Conservation (phyloP, 1,284 basidiomycete species). For the Marasmius fiardii region DNA sequence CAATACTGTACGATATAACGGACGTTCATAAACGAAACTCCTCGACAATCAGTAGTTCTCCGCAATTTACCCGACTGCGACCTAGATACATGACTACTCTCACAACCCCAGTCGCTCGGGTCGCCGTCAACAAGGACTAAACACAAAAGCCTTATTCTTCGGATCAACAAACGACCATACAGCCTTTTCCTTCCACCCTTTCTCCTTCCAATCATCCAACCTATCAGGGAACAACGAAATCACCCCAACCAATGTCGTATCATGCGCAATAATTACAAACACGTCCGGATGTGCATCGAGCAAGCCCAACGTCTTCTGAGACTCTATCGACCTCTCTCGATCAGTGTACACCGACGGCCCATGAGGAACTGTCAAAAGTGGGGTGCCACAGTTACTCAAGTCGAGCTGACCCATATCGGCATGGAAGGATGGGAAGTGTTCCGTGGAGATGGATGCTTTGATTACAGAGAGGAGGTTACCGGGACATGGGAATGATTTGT, state of each 20-base stretch:
- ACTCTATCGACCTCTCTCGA: not conserved
- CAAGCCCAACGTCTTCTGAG: slow-evolving; percentile 4
- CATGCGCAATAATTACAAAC: slow-evolving; percentile 20
- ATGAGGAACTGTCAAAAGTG: slow-evolving; percentile 11
- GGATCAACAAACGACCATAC: slow-evolving; percentile 20
- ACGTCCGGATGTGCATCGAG: slow-evolving; percentile 21
- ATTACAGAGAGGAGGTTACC: slow-evolving; percentile 11
- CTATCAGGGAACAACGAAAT: slow-evolving; percentile 14
- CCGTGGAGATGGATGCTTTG: slow-evolving; percentile 10
- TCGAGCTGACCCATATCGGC: slow-evolving; percentile 9
- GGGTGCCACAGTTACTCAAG: slow-evolving; percentile 9
- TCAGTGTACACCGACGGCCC: slow-evolving; percentile 8
- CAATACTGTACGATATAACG: no score
- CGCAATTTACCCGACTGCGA: no score
- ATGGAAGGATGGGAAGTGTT: slow-evolving; percentile 7
- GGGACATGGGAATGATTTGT: slow-evolving; percentile 15
- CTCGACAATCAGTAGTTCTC: no score
- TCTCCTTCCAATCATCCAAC: slow-evolving; percentile 19
- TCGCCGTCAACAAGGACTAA: slow-evolving; percentile 1
- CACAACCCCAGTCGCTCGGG: no score
- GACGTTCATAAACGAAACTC: no score
- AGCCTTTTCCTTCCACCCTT: slow-evolving; percentile 19
- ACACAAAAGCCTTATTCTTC: slow-evolving; percentile 14
- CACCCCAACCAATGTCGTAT: slow-evolving; percentile 13
- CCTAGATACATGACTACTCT: no score